phyloP scores from a whole-genome alignment of 768 basidiomycete genomes.

The Trametes coccinea region DNA sequence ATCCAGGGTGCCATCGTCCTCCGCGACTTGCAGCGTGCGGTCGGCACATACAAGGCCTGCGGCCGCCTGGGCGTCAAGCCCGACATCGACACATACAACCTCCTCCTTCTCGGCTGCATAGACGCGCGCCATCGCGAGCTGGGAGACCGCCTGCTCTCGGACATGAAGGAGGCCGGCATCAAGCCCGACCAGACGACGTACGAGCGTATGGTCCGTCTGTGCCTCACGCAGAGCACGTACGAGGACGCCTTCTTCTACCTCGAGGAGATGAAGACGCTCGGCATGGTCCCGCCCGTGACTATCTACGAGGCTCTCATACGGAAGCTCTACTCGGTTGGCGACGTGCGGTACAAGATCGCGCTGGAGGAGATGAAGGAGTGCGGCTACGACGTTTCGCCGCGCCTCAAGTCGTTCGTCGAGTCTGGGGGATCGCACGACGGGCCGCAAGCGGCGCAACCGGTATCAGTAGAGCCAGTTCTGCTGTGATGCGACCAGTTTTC shows the following conservation, averaged over 20 bases:
- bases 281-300: constrained; percentile 49
- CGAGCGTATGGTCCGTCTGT: constrained; percentile 66
- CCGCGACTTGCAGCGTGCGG: constrained; percentile 71
- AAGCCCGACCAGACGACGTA: constrained; percentile 62
- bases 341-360: constrained; percentile 64
- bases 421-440: constrained; percentile 27
- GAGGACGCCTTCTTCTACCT: constrained; percentile 89
- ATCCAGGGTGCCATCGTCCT: constrained; percentile 61
- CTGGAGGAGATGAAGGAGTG: constrained; percentile 69
- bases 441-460: not conserved
- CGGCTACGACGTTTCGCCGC: constrained; percentile 45
- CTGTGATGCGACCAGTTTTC: not conserved
- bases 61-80: constrained; percentile 56
- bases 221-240: constrained; percentile 69
- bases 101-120: constrained; percentile 67
- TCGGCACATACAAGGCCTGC: constrained; percentile 73
- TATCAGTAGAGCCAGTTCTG: not conserved
- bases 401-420: constrained; percentile 37
- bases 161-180: constrained; percentile 61
- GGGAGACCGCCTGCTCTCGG: constrained; percentile 64
- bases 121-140: constrained; percentile 58
- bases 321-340: constrained; percentile 56
- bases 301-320: constrained; percentile 63
- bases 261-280: constrained; percentile 79
- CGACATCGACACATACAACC: constrained; percentile 65